Evolutionary conservation across 495 filamentous ascomycete species (phyloP).

Genomic region (Clavariopsis aquatica): DNA sequence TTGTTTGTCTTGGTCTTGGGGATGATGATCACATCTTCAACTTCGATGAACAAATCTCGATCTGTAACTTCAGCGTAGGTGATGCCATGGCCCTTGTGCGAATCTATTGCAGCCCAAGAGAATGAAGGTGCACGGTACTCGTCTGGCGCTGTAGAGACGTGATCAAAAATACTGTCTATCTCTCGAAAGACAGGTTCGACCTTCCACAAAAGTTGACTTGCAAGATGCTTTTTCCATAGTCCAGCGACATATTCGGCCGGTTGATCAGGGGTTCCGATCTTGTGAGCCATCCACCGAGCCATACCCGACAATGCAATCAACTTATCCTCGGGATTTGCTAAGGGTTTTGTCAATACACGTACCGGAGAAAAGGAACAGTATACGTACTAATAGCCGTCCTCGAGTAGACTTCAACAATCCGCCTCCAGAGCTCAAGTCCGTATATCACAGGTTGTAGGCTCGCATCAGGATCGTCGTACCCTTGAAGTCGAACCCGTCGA

Average conservation of each 20-base stretch:
- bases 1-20: neutral
- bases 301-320: conserved; percentile 12
- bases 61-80: conserved; percentile 8
- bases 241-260: conserved; percentile 10
- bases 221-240: conserved; percentile 4
- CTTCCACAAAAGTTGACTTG: conserved; percentile 12
- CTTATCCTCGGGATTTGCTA: conserved; percentile 5
- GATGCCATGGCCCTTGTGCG: conserved; percentile 4
- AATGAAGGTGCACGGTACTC: conserved; percentile 7
- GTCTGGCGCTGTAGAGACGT: neutral
- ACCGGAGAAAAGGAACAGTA: neutral
- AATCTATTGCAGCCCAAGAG: conserved; percentile 12
- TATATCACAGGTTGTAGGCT: conserved; percentile 3
- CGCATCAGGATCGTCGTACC: conserved; percentile 5
- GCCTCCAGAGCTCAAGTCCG: conserved; percentile 8
- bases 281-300: conserved; percentile 8
- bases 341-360: neutral
- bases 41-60: conserved; percentile 7
- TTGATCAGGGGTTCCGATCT: neutral
- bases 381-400: conserved; percentile 4
- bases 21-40: conserved; percentile 1
- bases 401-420: conserved; percentile 8
- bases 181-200: conserved; percentile 1
- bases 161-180: neutral
- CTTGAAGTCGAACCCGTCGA: conserved; percentile 3